A percentile compares a stretch with the other conserved stretches of the same genome.
phyloP scores from a whole-genome alignment of 805 yeast genomes.

The Zygosaccharomyces kombuchaensis region DNA sequence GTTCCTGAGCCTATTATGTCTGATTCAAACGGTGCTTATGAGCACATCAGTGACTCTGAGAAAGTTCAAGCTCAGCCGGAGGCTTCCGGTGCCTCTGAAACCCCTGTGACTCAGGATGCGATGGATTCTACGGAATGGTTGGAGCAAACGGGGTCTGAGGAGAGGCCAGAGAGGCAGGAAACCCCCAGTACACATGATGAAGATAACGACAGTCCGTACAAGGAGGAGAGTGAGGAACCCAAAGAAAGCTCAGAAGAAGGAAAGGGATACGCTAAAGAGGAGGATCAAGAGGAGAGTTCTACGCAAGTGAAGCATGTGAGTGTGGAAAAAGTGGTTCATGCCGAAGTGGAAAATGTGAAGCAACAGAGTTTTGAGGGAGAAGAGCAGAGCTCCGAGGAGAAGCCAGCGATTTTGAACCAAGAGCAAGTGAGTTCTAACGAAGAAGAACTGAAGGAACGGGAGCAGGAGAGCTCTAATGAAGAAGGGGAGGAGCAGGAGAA shows the following conservation, averaged over 20 bases:
- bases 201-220: not conserved
- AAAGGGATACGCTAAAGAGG: conserved; percentile 14
- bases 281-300: not conserved
- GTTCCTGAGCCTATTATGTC: not conserved
- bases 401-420: not conserved
- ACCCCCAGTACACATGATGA: conserved; percentile 6
- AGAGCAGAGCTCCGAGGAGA: conserved; percentile 2
- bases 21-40: conserved; percentile 2
- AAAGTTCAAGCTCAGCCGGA: conserved; percentile 2
- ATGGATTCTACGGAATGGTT: conserved; percentile 2
- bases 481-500: not conserved
- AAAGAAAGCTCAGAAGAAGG: conserved; percentile 16
- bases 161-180: conserved; percentile 7
- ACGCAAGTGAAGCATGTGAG: conserved; percentile 3
- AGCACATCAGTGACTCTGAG: conserved; percentile 4
- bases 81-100: conserved; percentile 2
- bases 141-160: conserved; percentile 5
- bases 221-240: conserved; percentile 5
- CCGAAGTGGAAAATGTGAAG: not conserved
- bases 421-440: not conserved
- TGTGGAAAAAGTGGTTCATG: not conserved
- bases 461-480: not conserved
- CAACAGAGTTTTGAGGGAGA: conserved; percentile 1
- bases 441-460: not conserved
- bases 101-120: conserved; percentile 6